A percentile compares a stretch with the other conserved stretches of the same genome.
phyloP scores from a whole-genome alignment of 148 eudicot genomes.

The Rhododendron vialii region DNA sequence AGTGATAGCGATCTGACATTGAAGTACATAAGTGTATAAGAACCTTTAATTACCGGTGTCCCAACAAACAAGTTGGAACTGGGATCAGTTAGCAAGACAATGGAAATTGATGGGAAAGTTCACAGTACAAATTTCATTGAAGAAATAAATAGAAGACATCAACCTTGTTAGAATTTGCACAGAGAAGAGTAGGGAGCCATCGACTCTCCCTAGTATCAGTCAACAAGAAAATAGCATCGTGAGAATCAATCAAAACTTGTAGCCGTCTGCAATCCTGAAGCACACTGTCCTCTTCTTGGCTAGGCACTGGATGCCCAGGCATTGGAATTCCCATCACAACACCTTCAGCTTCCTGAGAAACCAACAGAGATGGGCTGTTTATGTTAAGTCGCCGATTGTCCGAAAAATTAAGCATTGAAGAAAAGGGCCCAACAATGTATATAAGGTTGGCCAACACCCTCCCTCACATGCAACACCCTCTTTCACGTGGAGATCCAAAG shows the following conservation, averaged over 20 bases:
- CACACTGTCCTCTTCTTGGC: slow-evolving; percentile 59
- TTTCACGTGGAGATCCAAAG: neutral
- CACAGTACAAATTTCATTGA: neutral
- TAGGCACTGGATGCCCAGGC: slow-evolving; percentile 91
- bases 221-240: slow-evolving; percentile 77
- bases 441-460: neutral
- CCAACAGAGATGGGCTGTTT: neutral
- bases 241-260: slow-evolving; percentile 63
- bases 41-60: neutral
- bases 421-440: neutral
- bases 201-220: slow-evolving; percentile 99
- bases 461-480: neutral
- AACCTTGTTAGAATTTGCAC: slow-evolving; percentile 79
- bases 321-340: slow-evolving; percentile 89
- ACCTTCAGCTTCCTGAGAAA: slow-evolving; percentile 76
- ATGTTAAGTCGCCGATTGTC: neutral
- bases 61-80: neutral
- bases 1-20: slow-evolving; percentile 60
- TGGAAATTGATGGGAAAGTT: neutral
- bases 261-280: slow-evolving; percentile 70
- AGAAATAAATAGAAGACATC: neutral
- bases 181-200: slow-evolving; percentile 88
- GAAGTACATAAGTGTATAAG: neutral
- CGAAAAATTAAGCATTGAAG: neutral
- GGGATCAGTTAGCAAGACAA: neutral